Conservation (phyloP, 1,284 basidiomycete genomes). For the Sporisorium exsertum region DNA sequence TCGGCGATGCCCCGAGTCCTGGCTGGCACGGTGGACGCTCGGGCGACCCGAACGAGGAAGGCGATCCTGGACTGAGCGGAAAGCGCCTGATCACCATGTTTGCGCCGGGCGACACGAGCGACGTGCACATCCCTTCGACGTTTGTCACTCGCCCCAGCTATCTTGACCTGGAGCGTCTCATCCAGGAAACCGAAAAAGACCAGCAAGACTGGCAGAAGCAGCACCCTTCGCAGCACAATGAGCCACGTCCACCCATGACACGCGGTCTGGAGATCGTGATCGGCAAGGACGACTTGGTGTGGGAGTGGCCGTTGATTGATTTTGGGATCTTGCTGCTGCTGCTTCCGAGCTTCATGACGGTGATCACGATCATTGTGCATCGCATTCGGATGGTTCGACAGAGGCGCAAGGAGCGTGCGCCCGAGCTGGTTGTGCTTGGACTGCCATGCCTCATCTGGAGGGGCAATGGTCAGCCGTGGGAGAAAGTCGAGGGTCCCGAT, state of each 20-base stretch:
- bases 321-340: slow-evolving; percentile 65
- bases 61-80: slow-evolving; percentile 52
- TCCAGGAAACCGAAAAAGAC: slow-evolving; percentile 57
- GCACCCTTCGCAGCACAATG: slow-evolving; percentile 20
- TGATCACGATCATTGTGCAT: slow-evolving; percentile 62
- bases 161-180: slow-evolving; percentile 60
- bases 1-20: slow-evolving; percentile 60
- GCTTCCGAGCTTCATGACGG: slow-evolving; percentile 65
- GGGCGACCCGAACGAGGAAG: slow-evolving; percentile 53
- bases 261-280: slow-evolving; percentile 63
- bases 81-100: slow-evolving; percentile 67
- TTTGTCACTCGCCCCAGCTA: slow-evolving; percentile 67
- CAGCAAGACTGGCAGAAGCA: slow-evolving; percentile 42
- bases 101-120: slow-evolving; percentile 61
- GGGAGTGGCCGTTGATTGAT: slow-evolving; percentile 66
- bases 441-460: slow-evolving; percentile 66
- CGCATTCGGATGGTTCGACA: slow-evolving; percentile 58
- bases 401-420: slow-evolving; percentile 63
- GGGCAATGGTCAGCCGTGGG: slow-evolving; percentile 62
- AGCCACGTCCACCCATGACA: slow-evolving; percentile 10
- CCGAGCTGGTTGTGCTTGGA: slow-evolving; percentile 58
- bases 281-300: slow-evolving; percentile 59
- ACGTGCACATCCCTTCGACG: slow-evolving; percentile 65
- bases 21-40: slow-evolving; percentile 43
- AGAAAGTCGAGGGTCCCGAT: slow-evolving; percentile 57